These are phyloP conservation scores for Colletotrichum siamense DNA, from an alignment of 2,329 filamentous ascomycete species.

Conservation along the genomic window DNA sequence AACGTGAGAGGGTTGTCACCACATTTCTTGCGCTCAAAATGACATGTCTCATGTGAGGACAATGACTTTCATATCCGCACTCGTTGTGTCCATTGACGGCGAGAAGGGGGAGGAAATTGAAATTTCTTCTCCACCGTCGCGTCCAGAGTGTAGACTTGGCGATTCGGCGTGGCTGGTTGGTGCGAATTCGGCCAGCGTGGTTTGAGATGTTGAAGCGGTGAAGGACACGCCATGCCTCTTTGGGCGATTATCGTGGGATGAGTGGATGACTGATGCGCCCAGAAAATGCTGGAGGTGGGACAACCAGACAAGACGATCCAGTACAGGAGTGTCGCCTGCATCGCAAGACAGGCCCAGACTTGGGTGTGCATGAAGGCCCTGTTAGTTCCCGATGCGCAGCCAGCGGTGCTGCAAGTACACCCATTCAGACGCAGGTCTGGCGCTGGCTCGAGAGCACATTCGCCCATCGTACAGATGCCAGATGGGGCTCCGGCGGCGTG, in stretches of 20 bases:
- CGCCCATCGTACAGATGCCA: conserved; percentile 20
- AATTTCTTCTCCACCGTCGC: background rate
- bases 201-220: conserved; percentile 26
- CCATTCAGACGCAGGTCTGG: conserved; percentile 1
- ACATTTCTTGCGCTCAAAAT: background rate
- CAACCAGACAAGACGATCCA: background rate
- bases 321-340: background rate
- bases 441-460: background rate
- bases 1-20: background rate
- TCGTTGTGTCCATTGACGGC: background rate
- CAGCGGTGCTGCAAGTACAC: conserved; percentile 4
- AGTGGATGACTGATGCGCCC: conserved; percentile 13
- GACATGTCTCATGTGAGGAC: background rate
- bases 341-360: background rate
- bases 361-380: conserved; percentile 12
- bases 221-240: conserved; percentile 25
- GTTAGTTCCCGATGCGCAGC: conserved; percentile 18
- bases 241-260: conserved; percentile 15
- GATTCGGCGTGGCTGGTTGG: conserved; percentile 8
- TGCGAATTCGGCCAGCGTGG: conserved; percentile 9
- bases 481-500: conserved; percentile 14
- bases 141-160: background rate
- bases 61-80: background rate
- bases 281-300: conserved; percentile 12
- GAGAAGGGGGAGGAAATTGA: background rate